Base-by-base conservation (phyloP, 495 filamentous ascomycete genomes). In the Massariosphaeria phaeospora region DNA sequence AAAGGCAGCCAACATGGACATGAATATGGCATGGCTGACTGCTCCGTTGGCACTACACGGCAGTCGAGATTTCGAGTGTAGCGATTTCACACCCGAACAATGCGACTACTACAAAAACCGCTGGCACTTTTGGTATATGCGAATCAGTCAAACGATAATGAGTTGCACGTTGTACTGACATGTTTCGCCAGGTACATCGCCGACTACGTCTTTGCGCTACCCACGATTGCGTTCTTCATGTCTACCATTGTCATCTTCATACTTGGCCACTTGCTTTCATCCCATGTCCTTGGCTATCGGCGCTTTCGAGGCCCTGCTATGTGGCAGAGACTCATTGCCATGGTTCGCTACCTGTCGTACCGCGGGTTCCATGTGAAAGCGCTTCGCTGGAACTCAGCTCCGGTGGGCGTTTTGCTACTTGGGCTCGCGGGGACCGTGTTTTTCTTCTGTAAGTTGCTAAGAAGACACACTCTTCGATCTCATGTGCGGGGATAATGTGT, bases 391-490 rank as follows among this genome's bases (percentile, higher is more conserved):
- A 70, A 69, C 52, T 69, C 69, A 0, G 71, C 74, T 18, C 67
- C 75, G 4, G 20, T 78, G 26, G 78, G 78, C 0, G 57, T 76
- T 6, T 50, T 69, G 8, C 39, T 75, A 3, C 46, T 79, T 11
- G 68, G 69, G 7, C 38, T 64, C 2, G 66, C 68, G 5, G 78
- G 76, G 0, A 55, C 67, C 7, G 52, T 75, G 11, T 80, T 70
- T 62, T 79, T 79, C 67, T 54, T 77, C 30, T 51, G 61, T 76
- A 73, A 79, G 76, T 73, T n/a, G n/a, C n/a, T n/a, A n/a, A n/a
- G n/a, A n/a, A n/a, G n/a, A n/a, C n/a, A n/a, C n/a, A n/a, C n/a
- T n/a, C n/a, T n/a, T n/a, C n/a, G n/a, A n/a, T n/a, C n/a, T n/a
- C n/a, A n/a, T n/a, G n/a, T n/a, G n/a, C n/a, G n/a, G n/a, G n/a